Evolutionary conservation across 331 rosid species (phyloP).

Genomic region (Phaseolus coccineus): DNA sequence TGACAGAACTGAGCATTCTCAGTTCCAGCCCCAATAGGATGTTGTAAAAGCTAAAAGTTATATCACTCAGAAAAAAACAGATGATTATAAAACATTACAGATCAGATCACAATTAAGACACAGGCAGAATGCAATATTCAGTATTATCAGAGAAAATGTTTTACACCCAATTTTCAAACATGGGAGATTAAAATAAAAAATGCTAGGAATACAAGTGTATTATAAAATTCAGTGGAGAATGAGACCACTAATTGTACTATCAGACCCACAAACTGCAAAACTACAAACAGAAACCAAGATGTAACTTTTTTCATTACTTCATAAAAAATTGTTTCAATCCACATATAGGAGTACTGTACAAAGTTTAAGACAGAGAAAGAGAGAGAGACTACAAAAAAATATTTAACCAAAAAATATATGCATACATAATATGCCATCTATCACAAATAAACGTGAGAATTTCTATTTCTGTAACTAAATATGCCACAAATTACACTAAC

Average conservation of each 20-base stretch:
- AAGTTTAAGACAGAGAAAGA: neutral
- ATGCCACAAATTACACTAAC: slow-evolving; percentile 32
- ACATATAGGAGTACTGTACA: slow-evolving; percentile 23
- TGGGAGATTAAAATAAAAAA: no score
- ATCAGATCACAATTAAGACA: slow-evolving; percentile 7
- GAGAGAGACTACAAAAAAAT: slow-evolving; percentile 2
- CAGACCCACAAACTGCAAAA: neutral
- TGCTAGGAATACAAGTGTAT: no score
- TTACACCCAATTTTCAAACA: no score
- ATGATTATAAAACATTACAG: neutral
- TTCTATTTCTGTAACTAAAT: slow-evolving; percentile 45
- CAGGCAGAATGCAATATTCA: neutral
- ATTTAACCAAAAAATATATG: slow-evolving; percentile 13
- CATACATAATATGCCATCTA: neutral
- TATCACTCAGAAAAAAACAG: neutral
- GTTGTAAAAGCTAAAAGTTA: neutral
- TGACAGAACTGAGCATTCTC: neutral
- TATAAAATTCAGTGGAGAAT: neutral
- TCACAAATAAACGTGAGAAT: slow-evolving; percentile 16
- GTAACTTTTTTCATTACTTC: neutral
- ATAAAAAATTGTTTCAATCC: slow-evolving; percentile 18
- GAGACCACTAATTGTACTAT: neutral
- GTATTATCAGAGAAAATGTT: no score
- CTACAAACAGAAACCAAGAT: slow-evolving; percentile 5
- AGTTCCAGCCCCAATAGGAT: neutral